Evolutionary conservation across 108 stramenopile species (phyloP).

Genomic region (Nitzschia palea): DNA sequence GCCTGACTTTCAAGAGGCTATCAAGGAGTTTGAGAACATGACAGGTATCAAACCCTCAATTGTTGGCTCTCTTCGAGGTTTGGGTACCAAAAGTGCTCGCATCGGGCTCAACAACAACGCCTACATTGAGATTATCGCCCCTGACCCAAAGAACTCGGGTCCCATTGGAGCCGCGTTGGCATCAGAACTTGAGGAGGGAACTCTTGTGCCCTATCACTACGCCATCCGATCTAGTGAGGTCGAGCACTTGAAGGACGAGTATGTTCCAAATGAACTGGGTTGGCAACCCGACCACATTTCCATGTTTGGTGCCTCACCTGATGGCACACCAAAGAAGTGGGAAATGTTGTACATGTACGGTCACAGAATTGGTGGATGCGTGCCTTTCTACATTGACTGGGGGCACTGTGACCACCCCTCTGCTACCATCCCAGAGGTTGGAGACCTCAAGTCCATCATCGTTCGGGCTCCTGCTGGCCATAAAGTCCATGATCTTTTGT

Average conservation of each 20-base stretch:
- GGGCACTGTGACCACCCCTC: constrained; percentile 54
- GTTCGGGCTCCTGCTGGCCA: constrained; percentile 46
- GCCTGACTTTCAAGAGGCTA: constrained; percentile 46
- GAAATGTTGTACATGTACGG: constrained; percentile 57
- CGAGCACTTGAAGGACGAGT: constrained; percentile 48
- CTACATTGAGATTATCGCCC: constrained; percentile 56
- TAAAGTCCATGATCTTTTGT: constrained; percentile 45
- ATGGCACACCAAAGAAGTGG: constrained; percentile 57
- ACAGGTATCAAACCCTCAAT: constrained; percentile 49
- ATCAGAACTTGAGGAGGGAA: constrained; percentile 38
- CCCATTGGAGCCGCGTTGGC: constrained; percentile 48
- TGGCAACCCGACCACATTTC: constrained; percentile 59
- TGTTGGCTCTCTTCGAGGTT: constrained; percentile 49
- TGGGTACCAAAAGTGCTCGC: constrained; percentile 55
- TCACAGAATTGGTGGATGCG: constrained; percentile 52
- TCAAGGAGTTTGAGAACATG: constrained; percentile 51
- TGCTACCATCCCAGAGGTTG: constrained; percentile 43
- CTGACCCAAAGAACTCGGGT: constrained; percentile 52
- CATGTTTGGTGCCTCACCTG: constrained; percentile 49
- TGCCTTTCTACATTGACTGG: constrained; percentile 57
- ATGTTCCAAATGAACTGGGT: constrained; percentile 42
- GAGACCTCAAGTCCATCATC: constrained; percentile 36
- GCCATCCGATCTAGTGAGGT: constrained; percentile 47
- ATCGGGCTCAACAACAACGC: constrained; percentile 43
- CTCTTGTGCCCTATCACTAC: constrained; percentile 47